phyloP scores from a whole-genome alignment of 768 basidiomycete genomes.

The Boletus subparvulus region DNA sequence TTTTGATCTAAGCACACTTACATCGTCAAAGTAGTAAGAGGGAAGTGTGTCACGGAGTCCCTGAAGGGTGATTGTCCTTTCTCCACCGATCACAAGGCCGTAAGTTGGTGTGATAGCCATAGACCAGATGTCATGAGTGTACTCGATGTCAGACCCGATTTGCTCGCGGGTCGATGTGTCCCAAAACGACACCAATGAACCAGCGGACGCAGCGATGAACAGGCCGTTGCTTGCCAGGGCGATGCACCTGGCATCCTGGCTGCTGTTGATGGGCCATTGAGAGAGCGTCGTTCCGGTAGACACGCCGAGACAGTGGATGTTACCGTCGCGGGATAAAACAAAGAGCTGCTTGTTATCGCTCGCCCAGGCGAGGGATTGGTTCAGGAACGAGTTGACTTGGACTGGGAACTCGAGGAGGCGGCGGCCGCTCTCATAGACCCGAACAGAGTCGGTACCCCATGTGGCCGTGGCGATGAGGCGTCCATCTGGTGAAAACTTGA shows the following conservation, averaged over 20 bases:
- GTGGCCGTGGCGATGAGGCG: neutral
- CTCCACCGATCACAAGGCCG: neutral
- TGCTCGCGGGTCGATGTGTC: neutral
- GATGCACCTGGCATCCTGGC: neutral
- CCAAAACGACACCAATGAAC: conserved; percentile 8
- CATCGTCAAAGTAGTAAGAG: too few relatives aligned
- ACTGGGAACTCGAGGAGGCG: neutral
- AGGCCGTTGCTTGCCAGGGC: neutral
- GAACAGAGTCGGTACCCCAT: neutral
- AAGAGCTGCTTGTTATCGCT: neutral
- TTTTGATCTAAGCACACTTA: too few relatives aligned
- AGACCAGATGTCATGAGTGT: neutral
- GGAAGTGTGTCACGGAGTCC: too few relatives aligned
- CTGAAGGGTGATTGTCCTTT: neutral
- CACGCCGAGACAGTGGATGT: too few relatives aligned
- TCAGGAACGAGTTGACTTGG: neutral
- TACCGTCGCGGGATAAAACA: neutral
- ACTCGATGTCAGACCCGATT: neutral
- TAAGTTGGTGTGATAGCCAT: neutral
- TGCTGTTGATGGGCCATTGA: neutral
- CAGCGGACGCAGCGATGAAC: neutral
- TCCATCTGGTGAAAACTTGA: too few relatives aligned
- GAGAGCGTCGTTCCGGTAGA: neutral
- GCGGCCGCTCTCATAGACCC: neutral
- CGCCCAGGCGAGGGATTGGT: neutral